Base-by-base conservation (phyloP, 2,329 filamentous ascomycete genomes). In the Colletotrichum sansevieriae region DNA sequence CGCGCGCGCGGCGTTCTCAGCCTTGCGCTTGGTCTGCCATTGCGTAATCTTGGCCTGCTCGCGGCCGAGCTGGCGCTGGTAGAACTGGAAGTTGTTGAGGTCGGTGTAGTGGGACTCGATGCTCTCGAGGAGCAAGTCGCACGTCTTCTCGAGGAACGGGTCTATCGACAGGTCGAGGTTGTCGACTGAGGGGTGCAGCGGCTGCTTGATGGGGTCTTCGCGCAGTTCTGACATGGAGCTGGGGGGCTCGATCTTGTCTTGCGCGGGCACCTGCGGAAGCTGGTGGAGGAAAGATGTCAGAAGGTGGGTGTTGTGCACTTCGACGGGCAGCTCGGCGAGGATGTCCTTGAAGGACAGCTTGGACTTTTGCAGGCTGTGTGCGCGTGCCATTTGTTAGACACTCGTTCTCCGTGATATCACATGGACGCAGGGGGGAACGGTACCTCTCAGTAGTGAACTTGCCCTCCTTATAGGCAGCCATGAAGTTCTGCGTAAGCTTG, bases 31-130 rank as follows among this genome's bases (percentile, higher is more conserved):
- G 71, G 91, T 84, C 84, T 98, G 95, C 96, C 96, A 99, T 73
- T 94, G 92, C 63, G 93, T 91, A 76, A 99, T 98, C 89, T 98
- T 99, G 76, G 92, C 84, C 84, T 99, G 96, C 85, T 99, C 96
- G 75, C 96, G 93, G 62, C 91, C 92, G 66, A 98, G 87, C 78
- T 97, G 94, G 76, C 96, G 90, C 84, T 98, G 94, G 86, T 98
- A 98, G 88, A 88, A 90, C 82, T 98, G 95, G 85, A 97, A 96
- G 88, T 99, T 99, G 90, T 98, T 98, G 80, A 97, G 92, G 83
- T 99, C 96, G 70, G 95, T 97, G 84, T 98, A 96, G 86, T 99
- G 96, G 64, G 92, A 92, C 86, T 99, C 96, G 80, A 99, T 97
- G 85, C 92, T 94, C 78, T 99, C 96, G 71, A 98, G 90, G 65